Evolutionary conservation across 2,329 filamentous ascomycete species (phyloP), one percentile per base, ranked within the genome.

Genomic region (Botryotinia calthae): DNA sequence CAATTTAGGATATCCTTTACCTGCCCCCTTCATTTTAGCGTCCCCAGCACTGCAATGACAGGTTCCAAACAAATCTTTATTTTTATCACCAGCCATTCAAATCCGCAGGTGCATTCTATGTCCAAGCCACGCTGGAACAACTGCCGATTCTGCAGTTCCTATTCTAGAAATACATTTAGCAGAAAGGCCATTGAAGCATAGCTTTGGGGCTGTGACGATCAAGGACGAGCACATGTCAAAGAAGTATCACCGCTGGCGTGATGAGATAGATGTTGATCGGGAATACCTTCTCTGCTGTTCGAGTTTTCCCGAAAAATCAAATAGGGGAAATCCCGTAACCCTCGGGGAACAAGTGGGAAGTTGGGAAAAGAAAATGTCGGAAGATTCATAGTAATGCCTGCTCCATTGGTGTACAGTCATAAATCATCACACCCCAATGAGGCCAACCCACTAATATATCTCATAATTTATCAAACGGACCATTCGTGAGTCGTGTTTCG

Each of bases 401-500:
- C 34, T 62, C 67, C 34, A 44, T 58, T 70, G 34, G 54, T 54
- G 44, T 70, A 40, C 58, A 34, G 58, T 63, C 58, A 70, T 51
- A 51, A 59, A 70, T 70, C 62, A 25, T 48, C n/a, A 51, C n/a
- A 51, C 42, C 51, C 42, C 56, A 62, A 48, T 58, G 34, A 51
- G 44, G 42, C 51, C 51, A 59, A 28, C 22, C 56, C 68, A 62
- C 59, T 54, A 56, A 65, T 56, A 68, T 62, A 40, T 65, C 61
- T 62, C 58, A 70, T 22, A n/a, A 70, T 70, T 62, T 61, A 46
- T 71, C 54, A 64, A 56, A 22, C 44, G 59, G 34, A 54, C 58
- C 31, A 12, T 40, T 64, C 42, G 58, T 71, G 69, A 12, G n/a
- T 64, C 42, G 58, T 71, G 69, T 71, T 64, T 64, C 58, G 69